Evolutionary conservation across 208 protist genomes (phyloP).

Genomic region (Endotrypanum monterogeii): DNA sequence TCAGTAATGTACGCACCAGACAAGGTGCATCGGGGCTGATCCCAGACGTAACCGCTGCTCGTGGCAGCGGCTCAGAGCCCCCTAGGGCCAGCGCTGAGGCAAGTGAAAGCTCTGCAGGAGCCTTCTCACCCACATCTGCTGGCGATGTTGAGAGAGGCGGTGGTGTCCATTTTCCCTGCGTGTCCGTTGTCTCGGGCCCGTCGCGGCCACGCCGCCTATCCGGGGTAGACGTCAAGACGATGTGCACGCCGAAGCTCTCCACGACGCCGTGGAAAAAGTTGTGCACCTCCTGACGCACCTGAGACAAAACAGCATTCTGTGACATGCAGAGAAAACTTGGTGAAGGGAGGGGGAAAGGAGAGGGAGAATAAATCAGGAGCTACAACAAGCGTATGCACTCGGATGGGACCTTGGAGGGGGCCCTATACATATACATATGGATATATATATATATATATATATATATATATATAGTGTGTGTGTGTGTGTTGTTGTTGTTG

Average conservation of each 20-base stretch:
- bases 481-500: too few relatives aligned
- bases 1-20: conserved; percentile 8
- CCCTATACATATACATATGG: background rate
- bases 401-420: background rate
- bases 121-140: background rate
- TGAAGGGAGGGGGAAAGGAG: background rate
- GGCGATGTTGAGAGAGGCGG: background rate
- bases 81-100: background rate
- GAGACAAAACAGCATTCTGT: background rate
- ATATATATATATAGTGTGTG: too few relatives aligned
- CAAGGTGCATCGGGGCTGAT: background rate
- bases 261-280: conserved; percentile 31
- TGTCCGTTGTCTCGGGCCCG: background rate
- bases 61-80: background rate
- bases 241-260: conserved; percentile 29
- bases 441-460: too few relatives aligned
- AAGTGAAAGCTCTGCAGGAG: background rate
- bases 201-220: conserved; percentile 2
- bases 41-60: background rate
- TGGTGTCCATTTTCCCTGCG: background rate
- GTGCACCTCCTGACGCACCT: conserved; percentile 15
- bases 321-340: background rate
- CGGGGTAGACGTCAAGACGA: background rate
- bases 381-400: background rate
- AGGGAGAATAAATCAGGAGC: background rate